Evolutionary conservation across 2,329 filamentous ascomycete species (phyloP).

Genomic region (Metarhizium anisopliae): DNA sequence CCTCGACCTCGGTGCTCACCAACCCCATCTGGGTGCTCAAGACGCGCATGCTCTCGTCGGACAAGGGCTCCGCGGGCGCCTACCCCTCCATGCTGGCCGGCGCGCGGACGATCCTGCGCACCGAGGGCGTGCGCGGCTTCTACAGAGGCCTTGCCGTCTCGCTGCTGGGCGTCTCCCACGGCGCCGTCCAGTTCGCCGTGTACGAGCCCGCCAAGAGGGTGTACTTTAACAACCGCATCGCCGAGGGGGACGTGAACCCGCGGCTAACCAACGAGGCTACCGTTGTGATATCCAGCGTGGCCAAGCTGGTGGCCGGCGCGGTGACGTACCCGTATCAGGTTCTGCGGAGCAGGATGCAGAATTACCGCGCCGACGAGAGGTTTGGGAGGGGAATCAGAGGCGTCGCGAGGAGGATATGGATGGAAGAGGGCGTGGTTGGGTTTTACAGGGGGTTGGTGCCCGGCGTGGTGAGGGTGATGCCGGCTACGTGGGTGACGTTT

Average conservation of each 20-base stretch:
- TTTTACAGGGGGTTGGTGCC: conserved; percentile 91
- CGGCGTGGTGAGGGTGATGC: conserved; percentile 83
- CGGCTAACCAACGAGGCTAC: conserved; percentile 64
- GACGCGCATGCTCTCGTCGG: conserved; percentile 89
- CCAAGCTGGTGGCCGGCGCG: conserved; percentile 83
- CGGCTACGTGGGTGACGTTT: conserved; percentile 94
- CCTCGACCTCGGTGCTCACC: conserved; percentile 71
- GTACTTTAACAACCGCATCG: conserved; percentile 33
- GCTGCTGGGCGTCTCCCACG: conserved; percentile 80
- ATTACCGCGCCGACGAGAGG: conserved; percentile 67
- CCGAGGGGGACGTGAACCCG: neutral
- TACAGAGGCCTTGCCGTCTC: conserved; percentile 81
- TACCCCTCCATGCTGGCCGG: conserved; percentile 74
- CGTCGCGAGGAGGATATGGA: conserved; percentile 66
- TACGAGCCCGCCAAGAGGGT: conserved; percentile 64
- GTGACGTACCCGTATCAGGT: conserved; percentile 95
- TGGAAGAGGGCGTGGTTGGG: conserved; percentile 67
- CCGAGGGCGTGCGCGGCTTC: conserved; percentile 71
- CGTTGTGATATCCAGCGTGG: conserved; percentile 66
- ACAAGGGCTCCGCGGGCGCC: conserved; percentile 63
- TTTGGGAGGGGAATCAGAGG: conserved; percentile 66
- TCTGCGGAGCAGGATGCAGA: conserved; percentile 78
- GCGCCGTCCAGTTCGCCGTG: conserved; percentile 90
- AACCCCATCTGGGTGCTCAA: conserved; percentile 99
- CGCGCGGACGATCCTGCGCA: conserved; percentile 52